Percentiles rank a stretch among this genome's conserved stretches.
Evolutionary conservation across 2,329 filamentous ascomycete species (phyloP).

Genomic region (Tricladium varicosporioides): DNA sequence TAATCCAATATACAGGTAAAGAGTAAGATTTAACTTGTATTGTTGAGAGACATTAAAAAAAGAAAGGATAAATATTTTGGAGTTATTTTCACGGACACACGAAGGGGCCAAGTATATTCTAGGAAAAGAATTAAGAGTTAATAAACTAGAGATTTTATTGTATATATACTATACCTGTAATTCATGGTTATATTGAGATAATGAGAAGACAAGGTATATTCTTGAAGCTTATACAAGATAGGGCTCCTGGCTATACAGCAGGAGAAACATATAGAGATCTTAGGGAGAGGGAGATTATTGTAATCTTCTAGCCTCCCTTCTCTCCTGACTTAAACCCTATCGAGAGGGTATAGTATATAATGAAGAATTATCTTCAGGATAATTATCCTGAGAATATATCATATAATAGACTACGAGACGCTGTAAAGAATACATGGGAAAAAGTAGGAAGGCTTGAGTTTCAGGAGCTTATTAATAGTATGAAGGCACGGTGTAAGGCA

Average conservation of each 20-base stretch:
- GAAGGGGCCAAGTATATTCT: not conserved
- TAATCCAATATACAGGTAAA: not conserved
- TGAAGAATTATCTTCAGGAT: too few species aligned
- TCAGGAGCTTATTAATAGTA: slow-evolving; percentile 5
- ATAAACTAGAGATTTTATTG: not conserved
- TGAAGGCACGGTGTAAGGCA: slow-evolving; percentile 3
- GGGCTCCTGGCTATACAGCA: too few species aligned
- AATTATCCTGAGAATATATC: too few species aligned
- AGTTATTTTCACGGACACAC: not conserved
- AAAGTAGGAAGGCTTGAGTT: slow-evolving; percentile 5
- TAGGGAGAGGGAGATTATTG: too few species aligned
- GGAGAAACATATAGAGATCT: too few species aligned
- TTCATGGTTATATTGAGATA: slow-evolving; percentile 5
- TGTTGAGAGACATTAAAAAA: too few species aligned
- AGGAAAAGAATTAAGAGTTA: slow-evolving; percentile 3
- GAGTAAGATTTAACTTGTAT: too few species aligned
- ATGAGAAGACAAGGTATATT: slow-evolving; percentile 1
- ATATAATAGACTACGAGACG: not conserved
- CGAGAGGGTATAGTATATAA: too few species aligned
- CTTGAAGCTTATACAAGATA: too few species aligned
- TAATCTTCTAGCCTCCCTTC: too few species aligned
- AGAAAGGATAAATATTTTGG: too few species aligned
- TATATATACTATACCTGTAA: not conserved
- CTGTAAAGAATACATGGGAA: slow-evolving; percentile 6
- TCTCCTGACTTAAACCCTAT: too few species aligned